Conservation (phyloP, 2,329 filamentous ascomycete species). For the Verticillium alfalfae region DNA sequence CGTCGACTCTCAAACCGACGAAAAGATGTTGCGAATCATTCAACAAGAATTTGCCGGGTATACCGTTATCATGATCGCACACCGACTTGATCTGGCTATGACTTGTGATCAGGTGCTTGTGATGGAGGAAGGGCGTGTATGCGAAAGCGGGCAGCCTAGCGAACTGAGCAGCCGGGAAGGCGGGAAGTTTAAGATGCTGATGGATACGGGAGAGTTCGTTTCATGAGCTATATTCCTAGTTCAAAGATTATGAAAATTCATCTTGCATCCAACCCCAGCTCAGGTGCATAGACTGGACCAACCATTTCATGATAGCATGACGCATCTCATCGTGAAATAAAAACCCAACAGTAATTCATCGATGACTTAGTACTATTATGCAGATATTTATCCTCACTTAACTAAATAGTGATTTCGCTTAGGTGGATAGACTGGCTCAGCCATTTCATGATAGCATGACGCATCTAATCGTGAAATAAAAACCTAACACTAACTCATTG, state of each 20-base stretch:
- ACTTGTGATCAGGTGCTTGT: conserved; percentile 39
- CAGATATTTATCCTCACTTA: conserved; percentile 21
- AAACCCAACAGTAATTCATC: too few species aligned
- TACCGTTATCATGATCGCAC: conserved; percentile 42
- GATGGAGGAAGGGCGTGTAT: conserved; percentile 33
- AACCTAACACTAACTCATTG: too few species aligned
- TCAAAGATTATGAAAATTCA: too few species aligned
- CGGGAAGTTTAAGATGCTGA: conserved; percentile 2
- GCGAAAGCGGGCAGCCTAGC: conserved; percentile 19
- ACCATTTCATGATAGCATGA: too few species aligned
- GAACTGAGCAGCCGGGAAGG: conserved; percentile 1
- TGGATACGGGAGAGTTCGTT: neutral
- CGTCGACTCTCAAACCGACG: conserved; percentile 25
- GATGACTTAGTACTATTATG: too few species aligned
- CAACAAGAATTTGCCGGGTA: conserved; percentile 21
- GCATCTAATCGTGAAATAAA: too few species aligned
- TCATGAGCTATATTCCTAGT: too few species aligned
- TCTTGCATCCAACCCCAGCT: too few species aligned
- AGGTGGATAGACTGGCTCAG: neutral
- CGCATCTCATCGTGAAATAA: too few species aligned
- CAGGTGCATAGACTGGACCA: too few species aligned
- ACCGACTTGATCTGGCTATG: conserved; percentile 36
- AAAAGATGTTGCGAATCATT: conserved; percentile 22
- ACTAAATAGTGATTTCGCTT: conserved; percentile 24
- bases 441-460: too few species aligned